Evolutionary conservation across 345 rosid genomes (phyloP).

Genomic region (Streptanthus diversifolius): DNA sequence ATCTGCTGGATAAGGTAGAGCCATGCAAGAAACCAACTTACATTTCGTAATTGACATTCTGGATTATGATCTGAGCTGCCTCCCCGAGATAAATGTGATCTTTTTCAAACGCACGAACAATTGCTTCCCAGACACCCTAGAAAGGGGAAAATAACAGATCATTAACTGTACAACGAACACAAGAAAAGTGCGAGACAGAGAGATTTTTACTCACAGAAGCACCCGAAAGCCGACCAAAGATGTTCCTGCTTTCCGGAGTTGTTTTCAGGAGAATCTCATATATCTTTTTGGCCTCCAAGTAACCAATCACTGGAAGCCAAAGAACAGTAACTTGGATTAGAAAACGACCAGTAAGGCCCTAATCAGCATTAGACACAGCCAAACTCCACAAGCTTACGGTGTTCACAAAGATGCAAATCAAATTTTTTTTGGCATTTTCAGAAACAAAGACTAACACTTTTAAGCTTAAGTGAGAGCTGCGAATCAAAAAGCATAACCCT

Average conservation of each 20-base stretch:
- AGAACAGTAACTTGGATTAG: slow-evolving; percentile 10
- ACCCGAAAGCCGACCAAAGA: slow-evolving; percentile 91
- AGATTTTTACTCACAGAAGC: slow-evolving; percentile 61
- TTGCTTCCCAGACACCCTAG: slow-evolving; percentile 91
- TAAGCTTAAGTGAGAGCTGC: neutral
- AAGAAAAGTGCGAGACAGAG: neutral
- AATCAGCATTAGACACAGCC: neutral
- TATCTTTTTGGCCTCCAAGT: slow-evolving; percentile 74
- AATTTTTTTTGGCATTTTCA: neutral
- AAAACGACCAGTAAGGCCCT: neutral
- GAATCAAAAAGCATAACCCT: neutral
- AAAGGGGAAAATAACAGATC: neutral
- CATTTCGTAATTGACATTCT: slow-evolving; percentile 96
- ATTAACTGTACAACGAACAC: neutral
- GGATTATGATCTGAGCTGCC: slow-evolving; percentile 87
- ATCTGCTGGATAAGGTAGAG: slow-evolving; percentile 4
- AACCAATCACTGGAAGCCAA: slow-evolving; percentile 59
- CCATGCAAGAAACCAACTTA: slow-evolving; percentile 37
- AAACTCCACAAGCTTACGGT: neutral
- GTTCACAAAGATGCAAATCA: neutral
- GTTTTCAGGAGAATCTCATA: slow-evolving; percentile 70
- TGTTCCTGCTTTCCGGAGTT: slow-evolving; percentile 79
- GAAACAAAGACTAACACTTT: neutral
- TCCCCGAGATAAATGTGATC: slow-evolving; percentile 89
- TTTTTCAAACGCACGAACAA: slow-evolving; percentile 74